Evolutionary conservation across 176 grass and related monocot species (phyloP), one percentile per base, ranked within the genome.

Genomic region (Chrysopogon serrulatus): DNA sequence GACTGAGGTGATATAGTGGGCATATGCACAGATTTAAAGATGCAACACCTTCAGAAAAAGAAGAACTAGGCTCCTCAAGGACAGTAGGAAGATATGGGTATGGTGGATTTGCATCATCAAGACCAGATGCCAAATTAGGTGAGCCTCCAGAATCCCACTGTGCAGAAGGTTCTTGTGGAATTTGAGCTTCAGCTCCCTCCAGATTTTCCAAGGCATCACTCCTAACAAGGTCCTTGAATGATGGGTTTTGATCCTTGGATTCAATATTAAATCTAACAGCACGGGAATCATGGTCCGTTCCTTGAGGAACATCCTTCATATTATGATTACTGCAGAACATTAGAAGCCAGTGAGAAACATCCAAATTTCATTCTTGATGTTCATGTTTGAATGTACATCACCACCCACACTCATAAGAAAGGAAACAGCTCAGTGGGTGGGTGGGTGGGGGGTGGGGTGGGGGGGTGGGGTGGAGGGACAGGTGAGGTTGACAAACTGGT

Each of bases 51-150:
- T 98, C 93, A 65, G 96, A 98, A 47, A 98, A 90, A 71, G 96
- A 95, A 83, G 93, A 95, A 77, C 56, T 78, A 56, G 91, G 91
- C 47, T 98, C 96, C 87, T 98, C 96, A 39, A 92, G 85, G 41
- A 95, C 91, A 16, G 96, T 93, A 78, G 93, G 96, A 90, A 98
- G 93, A 88, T 95, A 87, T 72, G 93, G 73, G 41, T 87, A 95
- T 60, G 65, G 51, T 1, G 83, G 42, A 75, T 95, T 98, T 59
- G 79, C 82, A 26, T 95, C 93, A 21, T 95, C 96, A 34, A 81
- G 68, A 36, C 88, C 92, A 83, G 92, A 79, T 77, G 67, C 56
- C 56, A 78, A 61, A 88, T 85, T 93, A 53, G 86, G 82, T 35
- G 88, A 84, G 79, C 15, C 86, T 78, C 59, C 91, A 78, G 91